phyloP scores from a whole-genome alignment of 2,329 filamentous ascomycete species.

The Albophoma yamanashiensis region DNA sequence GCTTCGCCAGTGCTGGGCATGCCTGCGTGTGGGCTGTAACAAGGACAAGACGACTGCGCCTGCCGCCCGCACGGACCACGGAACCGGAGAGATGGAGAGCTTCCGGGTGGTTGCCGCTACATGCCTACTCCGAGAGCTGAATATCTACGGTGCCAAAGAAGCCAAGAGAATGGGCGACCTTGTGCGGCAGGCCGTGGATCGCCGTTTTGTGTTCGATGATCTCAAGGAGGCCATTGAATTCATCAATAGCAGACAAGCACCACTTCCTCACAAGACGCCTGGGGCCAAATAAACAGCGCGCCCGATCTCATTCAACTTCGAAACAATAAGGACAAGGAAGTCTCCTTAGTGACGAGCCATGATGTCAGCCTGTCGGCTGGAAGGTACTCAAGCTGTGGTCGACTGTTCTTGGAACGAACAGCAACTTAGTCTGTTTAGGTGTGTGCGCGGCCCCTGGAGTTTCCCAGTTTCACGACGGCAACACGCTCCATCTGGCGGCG shows the following conservation, averaged over 20 bases:
- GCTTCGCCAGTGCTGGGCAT: constrained; percentile 23
- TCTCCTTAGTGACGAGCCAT: not conserved
- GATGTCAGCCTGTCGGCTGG: not conserved
- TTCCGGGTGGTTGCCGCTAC: constrained; percentile 27
- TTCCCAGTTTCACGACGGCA: too few relatives aligned
- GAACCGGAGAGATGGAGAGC: constrained; percentile 16
- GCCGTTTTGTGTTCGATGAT: not conserved
- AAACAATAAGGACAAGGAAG: not conserved
- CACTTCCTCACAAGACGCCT: too few relatives aligned
- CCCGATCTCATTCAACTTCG: too few relatives aligned
- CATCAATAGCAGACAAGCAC: too few relatives aligned
- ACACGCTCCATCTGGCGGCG: too few relatives aligned
- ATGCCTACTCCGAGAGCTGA: constrained; percentile 20
- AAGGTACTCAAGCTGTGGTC: not conserved
- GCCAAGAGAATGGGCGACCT: constrained; percentile 1
- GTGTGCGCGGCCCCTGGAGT: not conserved
- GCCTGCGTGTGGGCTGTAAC: constrained; percentile 17
- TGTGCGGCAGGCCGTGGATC: too few relatives aligned
- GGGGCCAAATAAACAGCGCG: too few relatives aligned
- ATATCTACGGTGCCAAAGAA: constrained; percentile 5
- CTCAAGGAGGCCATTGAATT: not conserved
- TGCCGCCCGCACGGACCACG: constrained; percentile 2
- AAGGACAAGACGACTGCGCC: not conserved
- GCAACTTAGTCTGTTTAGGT: not conserved
- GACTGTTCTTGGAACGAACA: not conserved